These are phyloP conservation scores for Kazachstania taianensis DNA, from an alignment of 805 yeast species.

Conservation along the genomic window DNA sequence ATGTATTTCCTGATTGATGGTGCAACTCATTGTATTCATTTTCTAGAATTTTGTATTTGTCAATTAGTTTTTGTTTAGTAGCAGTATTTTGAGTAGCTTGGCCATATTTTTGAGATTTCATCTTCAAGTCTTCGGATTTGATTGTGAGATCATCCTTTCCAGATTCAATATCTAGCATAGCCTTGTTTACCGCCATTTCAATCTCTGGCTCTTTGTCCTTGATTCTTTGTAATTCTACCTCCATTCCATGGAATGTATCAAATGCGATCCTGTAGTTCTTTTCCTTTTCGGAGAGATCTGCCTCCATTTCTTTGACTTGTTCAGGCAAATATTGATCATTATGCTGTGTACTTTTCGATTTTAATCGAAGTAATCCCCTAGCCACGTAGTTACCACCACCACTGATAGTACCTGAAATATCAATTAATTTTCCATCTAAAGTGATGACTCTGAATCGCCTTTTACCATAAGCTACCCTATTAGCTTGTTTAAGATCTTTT, in stretches of 20 bases:
- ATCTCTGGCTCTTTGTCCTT: constrained; percentile 62
- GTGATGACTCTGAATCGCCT: constrained; percentile 85
- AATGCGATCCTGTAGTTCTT: constrained; percentile 39
- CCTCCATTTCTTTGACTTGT: constrained; percentile 45
- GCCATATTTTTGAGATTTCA: constrained; percentile 16
- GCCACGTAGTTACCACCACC: constrained; percentile 80
- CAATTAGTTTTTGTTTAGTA: constrained; percentile 11
- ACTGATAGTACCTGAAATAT: constrained; percentile 87
- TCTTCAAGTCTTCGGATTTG: constrained; percentile 35
- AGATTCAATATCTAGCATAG: constrained; percentile 54
- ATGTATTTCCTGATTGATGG: constrained; percentile 44
- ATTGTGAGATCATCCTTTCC: constrained; percentile 43
- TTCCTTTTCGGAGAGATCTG: constrained; percentile 46
- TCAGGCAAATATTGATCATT: constrained; percentile 39
- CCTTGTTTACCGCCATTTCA: constrained; percentile 49
- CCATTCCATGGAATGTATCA: constrained; percentile 49
- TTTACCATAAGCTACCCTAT: constrained; percentile 74
- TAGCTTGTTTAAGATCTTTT: constrained; percentile 64
- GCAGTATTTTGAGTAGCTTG: constrained; percentile 9
- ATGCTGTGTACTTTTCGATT: constrained; percentile 20
- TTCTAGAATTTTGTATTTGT: constrained; percentile 27
- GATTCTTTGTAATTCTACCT: constrained; percentile 43
- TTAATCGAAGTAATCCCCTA: constrained; percentile 65
- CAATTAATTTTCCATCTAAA: constrained; percentile 82
- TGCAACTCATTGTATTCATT: constrained; percentile 38